Percentiles rank a stretch among this genome's conserved stretches.
phyloP scores from a whole-genome alignment of 1,139 yeast genomes.

The Yamadazyma conglobata region DNA sequence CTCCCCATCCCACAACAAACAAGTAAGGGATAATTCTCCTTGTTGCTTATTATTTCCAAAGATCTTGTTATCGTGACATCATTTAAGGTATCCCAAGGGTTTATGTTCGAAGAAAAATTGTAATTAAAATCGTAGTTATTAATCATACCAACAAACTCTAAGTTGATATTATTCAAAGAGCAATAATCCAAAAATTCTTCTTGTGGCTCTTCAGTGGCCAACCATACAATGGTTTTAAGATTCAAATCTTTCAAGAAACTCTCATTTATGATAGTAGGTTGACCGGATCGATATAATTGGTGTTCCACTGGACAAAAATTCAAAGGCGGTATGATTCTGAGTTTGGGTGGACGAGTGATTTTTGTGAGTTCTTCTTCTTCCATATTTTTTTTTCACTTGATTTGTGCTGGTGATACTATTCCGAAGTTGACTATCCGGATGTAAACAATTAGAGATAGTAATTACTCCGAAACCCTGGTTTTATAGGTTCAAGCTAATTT shows the following conservation, averaged over 20 bases:
- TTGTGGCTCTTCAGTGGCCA: constrained; percentile 92
- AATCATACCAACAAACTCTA: constrained; percentile 66
- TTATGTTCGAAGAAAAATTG: constrained; percentile 29
- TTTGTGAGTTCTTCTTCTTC: constrained; percentile 7
- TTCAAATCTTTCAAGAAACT: constrained; percentile 74
- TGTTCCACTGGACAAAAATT: constrained; percentile 94
- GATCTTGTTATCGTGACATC: constrained; percentile 80
- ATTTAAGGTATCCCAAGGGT: constrained; percentile 96
- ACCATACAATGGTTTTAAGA: constrained; percentile 82
- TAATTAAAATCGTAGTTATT: constrained; percentile 43
- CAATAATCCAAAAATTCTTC: constrained; percentile 84
- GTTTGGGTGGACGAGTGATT: constrained; percentile 46
- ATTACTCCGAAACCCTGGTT: too few relatives aligned
- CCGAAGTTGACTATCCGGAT: too few relatives aligned
- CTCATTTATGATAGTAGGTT: constrained; percentile 93
- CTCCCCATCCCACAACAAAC: constrained; percentile 98
- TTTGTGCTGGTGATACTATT: too few relatives aligned
- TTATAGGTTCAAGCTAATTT: too few relatives aligned
- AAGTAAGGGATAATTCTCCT: constrained; percentile 73
- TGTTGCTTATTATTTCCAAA: constrained; percentile 66
- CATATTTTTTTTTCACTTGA: too few relatives aligned
- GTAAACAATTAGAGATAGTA: too few relatives aligned
- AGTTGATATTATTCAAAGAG: constrained; percentile 61
- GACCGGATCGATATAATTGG: constrained; percentile 84
- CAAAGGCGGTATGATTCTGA: constrained; percentile 83